Evolutionary conservation across 495 filamentous ascomycete genomes (phyloP).

Genomic region (Hyaloscypha finlandica): DNA sequence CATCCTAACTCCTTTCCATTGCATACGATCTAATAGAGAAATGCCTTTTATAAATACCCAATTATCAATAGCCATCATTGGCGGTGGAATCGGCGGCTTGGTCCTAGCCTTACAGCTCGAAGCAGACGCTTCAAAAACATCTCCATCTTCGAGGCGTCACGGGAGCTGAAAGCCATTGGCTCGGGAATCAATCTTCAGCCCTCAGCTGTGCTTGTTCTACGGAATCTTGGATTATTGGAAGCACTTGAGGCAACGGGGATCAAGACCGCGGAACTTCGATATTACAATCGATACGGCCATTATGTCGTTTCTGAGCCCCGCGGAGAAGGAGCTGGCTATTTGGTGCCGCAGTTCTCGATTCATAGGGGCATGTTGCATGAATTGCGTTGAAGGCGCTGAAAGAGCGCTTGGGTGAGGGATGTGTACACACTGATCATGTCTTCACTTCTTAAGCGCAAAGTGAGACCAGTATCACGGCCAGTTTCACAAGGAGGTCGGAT

Average conservation of each 20-base stretch:
- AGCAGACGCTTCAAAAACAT: constrained; percentile 19
- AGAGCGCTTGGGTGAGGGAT: constrained; percentile 14
- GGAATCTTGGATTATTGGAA: constrained; percentile 16
- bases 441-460: constrained; percentile 13
- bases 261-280: constrained; percentile 16
- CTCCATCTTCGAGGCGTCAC: constrained; percentile 15
- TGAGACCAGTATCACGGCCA: constrained; percentile 18
- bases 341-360: constrained; percentile 15
- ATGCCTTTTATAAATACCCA: constrained; percentile 4
- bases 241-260: constrained; percentile 17
- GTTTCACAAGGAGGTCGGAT: constrained; percentile 12
- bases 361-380: constrained; percentile 22
- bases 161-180: constrained; percentile 18
- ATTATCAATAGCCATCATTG: constrained; percentile 16
- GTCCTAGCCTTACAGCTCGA: constrained; percentile 18
- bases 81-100: constrained; percentile 15
- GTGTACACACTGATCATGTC: constrained; percentile 16
- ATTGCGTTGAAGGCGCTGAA: constrained; percentile 8
- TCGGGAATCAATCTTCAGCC: constrained; percentile 18
- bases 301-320: constrained; percentile 21
- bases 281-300: constrained; percentile 17
- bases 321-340: constrained; percentile 18
- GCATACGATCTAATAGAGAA: not conserved
- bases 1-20: not conserved
- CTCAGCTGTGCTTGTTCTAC: constrained; percentile 14